Percentiles rank a stretch among this genome's conserved stretches.
phyloP scores from a whole-genome alignment of 257 asterid genomes.

The Primulina eburnea region DNA sequence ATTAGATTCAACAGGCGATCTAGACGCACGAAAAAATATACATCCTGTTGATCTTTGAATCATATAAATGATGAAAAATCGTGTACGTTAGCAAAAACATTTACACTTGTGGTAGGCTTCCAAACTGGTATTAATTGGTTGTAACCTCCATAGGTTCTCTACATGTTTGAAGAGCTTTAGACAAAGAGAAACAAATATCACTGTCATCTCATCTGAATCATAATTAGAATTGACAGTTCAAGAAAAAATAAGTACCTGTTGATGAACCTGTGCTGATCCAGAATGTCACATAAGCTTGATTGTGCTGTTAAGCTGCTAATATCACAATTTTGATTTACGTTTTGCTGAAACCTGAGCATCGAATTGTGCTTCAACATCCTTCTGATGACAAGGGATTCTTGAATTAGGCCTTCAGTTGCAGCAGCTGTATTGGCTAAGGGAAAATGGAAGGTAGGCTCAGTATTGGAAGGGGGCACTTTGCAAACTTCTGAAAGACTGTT shows the following conservation, averaged over 20 bases:
- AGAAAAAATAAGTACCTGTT: slow-evolving; percentile 36
- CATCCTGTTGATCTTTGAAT: slow-evolving; percentile 22
- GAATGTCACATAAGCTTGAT: slow-evolving; percentile 39
- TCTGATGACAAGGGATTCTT: slow-evolving; percentile 35
- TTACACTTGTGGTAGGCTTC: slow-evolving; percentile 26
- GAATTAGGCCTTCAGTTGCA: slow-evolving; percentile 28
- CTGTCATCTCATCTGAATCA: background rate
- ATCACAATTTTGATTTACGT: slow-evolving; percentile 47
- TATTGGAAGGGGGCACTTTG: slow-evolving; percentile 22
- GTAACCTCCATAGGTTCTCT: slow-evolving; percentile 29
- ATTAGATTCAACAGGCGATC: slow-evolving; percentile 4
- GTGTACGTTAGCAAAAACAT: slow-evolving; percentile 22
- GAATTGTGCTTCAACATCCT: slow-evolving; percentile 34
- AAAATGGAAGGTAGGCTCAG: background rate
- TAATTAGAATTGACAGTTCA: background rate
- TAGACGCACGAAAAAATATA: slow-evolving; percentile 21
- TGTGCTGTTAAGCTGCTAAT: slow-evolving; percentile 32
- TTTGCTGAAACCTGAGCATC: slow-evolving; percentile 37
- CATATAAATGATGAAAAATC: slow-evolving; percentile 2
- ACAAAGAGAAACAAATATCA: slow-evolving; percentile 6
- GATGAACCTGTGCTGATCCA: slow-evolving; percentile 48
- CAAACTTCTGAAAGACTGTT: slow-evolving; percentile 29
- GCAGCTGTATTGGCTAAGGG: slow-evolving; percentile 5
- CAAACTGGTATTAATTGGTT: slow-evolving; percentile 11
- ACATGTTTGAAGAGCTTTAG: slow-evolving; percentile 37